phyloP scores from a whole-genome alignment of 345 rosid species.

The Anacardium occidentale region DNA sequence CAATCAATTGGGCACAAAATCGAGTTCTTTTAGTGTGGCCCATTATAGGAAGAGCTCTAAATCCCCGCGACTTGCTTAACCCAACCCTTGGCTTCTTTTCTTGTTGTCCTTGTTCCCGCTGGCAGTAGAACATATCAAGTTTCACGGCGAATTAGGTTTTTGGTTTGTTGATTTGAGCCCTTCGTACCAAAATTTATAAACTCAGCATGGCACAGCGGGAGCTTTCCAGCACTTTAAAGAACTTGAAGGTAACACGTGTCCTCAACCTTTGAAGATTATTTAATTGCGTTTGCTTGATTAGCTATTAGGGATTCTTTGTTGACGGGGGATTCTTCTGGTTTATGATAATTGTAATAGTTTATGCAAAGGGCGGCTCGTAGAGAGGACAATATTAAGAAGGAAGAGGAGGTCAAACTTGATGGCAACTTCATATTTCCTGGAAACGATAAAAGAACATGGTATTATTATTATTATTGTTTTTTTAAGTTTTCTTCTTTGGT shows the following conservation, averaged over 20 bases:
- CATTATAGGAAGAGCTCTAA: neutral
- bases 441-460: constrained; percentile 62
- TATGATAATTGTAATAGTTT: constrained; percentile 41
- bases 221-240: constrained; percentile 79
- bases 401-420: constrained; percentile 52
- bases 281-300: constrained; percentile 17
- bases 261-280: neutral
- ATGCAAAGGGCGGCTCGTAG: constrained; percentile 77
- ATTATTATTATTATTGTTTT: constrained; percentile 3
- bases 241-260: constrained; percentile 63
- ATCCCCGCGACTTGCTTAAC: neutral
- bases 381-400: constrained; percentile 56
- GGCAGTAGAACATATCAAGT: neutral
- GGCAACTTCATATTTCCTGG: constrained; percentile 44
- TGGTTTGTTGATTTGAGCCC: neutral
- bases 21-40: no score
- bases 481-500: neutral
- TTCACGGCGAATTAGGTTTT: neutral
- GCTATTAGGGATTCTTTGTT: neutral
- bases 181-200: neutral
- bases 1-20: no score
- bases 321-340: neutral
- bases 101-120: no score
- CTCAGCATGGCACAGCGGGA: constrained; percentile 74
- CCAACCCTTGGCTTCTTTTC: neutral